Evolutionary conservation across 129 eudicot genomes (phyloP), one percentile per base, ranked within the genome.

Genomic region (Flaveria brownii): DNA sequence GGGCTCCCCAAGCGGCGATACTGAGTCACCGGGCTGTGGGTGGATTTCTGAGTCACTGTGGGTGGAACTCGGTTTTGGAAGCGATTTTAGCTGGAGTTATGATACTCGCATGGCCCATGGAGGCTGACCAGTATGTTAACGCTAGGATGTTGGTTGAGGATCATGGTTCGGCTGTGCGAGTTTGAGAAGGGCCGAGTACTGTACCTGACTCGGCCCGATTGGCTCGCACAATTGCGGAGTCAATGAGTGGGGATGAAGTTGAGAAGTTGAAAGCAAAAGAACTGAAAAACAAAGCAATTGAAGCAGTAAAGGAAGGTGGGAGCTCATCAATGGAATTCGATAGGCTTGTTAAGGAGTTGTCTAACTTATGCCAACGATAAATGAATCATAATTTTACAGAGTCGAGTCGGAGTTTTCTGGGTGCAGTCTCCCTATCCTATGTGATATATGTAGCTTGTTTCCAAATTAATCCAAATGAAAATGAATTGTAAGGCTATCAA

Each of bases 61-160:
- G 97, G 56, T 89, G 96, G 97, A 92, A 92, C 88, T 92, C 97
- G 6, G 55, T 81, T 57, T 55, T 89, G 80, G 96, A 92, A 78
- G 88, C 87, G 1, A 56, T 89, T 39, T 84, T 68, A 1, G 87
- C 77, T 2, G 96, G 96, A 74, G 91, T 84, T 28, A 84, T 81
- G 87, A 81, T 92, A 72, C 50, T 92, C 72, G 91, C 82, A 0
- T 92, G 97, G 93, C 96, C 97, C 33, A 89, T 92, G 97, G 96
- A 89, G 84, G 96, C 93, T 4, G 97, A 92, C 86, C 97, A 92
- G 30, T 87, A 68, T 73, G 36, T 87, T 23, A 83, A 92, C 61
- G 96, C 93, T 12, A 89, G 76, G 80, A 42, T 89, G 70, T 68
- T 92, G 66, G 93, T 87, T 11, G 97, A 89, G 15, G 84, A 87